Evolutionary conservation across 2,329 filamentous ascomycete species (phyloP).

Genomic region (Emericellopsis cladophorae): DNA sequence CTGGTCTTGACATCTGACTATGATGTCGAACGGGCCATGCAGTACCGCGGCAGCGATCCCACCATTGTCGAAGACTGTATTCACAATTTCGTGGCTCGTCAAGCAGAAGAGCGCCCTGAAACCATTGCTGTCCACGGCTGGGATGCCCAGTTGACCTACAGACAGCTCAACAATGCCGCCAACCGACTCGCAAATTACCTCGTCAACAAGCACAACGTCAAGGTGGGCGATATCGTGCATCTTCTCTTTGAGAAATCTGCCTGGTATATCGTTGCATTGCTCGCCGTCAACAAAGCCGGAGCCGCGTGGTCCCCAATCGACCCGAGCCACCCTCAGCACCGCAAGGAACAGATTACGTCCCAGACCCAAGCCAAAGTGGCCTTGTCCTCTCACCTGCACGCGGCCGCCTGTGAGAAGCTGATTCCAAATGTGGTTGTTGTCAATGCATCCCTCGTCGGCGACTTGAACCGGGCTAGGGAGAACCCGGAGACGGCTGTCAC

Average conservation of each 20-base stretch:
- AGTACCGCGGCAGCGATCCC: background rate
- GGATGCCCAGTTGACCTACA: slow-evolving; percentile 1
- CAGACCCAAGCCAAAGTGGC: slow-evolving; percentile 1
- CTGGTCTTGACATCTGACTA: background rate
- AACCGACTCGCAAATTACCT: background rate
- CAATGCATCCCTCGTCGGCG: background rate
- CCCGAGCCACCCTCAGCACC: slow-evolving; percentile 1
- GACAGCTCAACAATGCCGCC: background rate
- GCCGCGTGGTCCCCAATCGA: slow-evolving; percentile 10
- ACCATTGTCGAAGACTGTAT: background rate
- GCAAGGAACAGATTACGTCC: background rate
- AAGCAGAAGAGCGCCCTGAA: slow-evolving; percentile 8
- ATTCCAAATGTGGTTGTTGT: background rate
- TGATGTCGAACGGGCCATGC: background rate
- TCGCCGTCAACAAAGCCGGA: slow-evolving; percentile 11
- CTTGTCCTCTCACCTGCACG: background rate
- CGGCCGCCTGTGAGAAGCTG: background rate
- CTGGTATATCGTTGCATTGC: slow-evolving; percentile 7
- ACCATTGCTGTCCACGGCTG: slow-evolving; percentile 22
- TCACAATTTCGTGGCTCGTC: background rate
- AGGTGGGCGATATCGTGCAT: slow-evolving; percentile 3
- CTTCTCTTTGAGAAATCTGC: slow-evolving; percentile 9
- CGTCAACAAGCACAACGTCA: background rate
- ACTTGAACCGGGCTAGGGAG: background rate
- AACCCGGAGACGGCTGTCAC: background rate